phyloP scores from a whole-genome alignment of 2,329 filamentous ascomycete genomes.

The Akanthomyces uredinophilus region DNA sequence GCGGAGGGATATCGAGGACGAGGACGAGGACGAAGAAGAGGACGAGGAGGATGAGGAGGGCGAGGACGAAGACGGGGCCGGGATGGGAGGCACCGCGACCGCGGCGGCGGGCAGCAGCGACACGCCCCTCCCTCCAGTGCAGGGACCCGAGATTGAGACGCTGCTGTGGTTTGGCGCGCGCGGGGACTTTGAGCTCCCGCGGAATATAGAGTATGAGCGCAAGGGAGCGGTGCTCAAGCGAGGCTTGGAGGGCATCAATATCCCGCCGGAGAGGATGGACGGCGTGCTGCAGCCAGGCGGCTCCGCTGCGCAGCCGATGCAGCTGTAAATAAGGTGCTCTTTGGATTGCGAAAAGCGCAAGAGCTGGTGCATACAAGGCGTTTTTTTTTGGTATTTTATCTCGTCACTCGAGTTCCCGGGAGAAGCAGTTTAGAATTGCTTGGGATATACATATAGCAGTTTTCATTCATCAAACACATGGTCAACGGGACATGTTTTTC shows the following conservation, averaged over 20 bases:
- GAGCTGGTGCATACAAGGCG: background rate
- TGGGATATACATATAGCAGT: too few species aligned
- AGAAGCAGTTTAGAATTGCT: too few species aligned
- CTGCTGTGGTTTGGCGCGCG: conserved; percentile 42
- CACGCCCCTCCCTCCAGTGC: conserved; percentile 23
- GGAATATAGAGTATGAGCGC: conserved; percentile 39
- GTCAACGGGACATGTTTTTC: too few species aligned
- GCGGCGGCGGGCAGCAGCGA: conserved; percentile 16
- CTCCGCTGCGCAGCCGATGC: background rate
- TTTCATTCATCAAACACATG: too few species aligned
- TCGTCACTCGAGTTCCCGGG: too few species aligned
- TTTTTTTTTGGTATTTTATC: background rate
- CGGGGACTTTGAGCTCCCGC: conserved; percentile 39
- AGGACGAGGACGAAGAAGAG: conserved; percentile 51
- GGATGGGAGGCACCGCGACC: conserved; percentile 27
- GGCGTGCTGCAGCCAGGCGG: background rate
- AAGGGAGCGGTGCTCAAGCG: conserved; percentile 26
- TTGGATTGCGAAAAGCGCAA: background rate
- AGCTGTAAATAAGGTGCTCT: background rate
- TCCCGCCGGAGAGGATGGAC: conserved; percentile 23
- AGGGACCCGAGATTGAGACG: conserved; percentile 41
- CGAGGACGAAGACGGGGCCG: conserved; percentile 46
- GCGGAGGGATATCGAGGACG: conserved; percentile 47
- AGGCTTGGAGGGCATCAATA: conserved; percentile 32
- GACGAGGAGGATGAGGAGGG: conserved; percentile 53